Conservation (phyloP, 177 flowering plant genomes). For the Telopea speciosissima region DNA sequence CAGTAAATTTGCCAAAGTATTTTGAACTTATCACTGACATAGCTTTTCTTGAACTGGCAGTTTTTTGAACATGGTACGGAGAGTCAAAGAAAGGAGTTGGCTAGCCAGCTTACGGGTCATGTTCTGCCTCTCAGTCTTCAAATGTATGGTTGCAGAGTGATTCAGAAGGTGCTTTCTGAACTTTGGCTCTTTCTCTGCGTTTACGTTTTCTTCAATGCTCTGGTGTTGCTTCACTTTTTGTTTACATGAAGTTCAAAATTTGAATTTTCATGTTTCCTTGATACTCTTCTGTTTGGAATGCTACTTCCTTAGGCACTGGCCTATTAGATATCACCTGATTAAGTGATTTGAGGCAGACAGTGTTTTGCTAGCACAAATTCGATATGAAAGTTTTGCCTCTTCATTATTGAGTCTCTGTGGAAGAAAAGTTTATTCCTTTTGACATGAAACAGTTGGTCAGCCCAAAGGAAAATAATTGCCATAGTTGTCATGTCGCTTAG, state of each 20-base stretch:
- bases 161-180: slow-evolving; percentile 65
- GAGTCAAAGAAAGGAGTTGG: slow-evolving; percentile 68
- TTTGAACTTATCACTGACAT: slow-evolving; percentile 3
- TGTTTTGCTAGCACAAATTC: not conserved
- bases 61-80: slow-evolving; percentile 89
- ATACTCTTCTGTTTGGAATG: not conserved
- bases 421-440: no score
- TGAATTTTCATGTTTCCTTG: not conserved
- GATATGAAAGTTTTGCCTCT: no score
- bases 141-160: slow-evolving; percentile 96
- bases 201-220: not conserved
- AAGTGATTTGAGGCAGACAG: not conserved
- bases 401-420: no score
- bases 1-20: not conserved
- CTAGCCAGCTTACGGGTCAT: slow-evolving; percentile 69
- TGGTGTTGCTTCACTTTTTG: not conserved
- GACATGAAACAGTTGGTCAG: no score
- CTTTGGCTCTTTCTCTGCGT: slow-evolving; percentile 12
- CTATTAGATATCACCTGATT: not conserved
- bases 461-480: no score
- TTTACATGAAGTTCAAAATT: not conserved
- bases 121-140: slow-evolving; percentile 91
- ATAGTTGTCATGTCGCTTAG: no score
- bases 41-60: slow-evolving; percentile 37
- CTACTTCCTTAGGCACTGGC: not conserved